Base-by-base conservation (phyloP, 2,329 filamentous ascomycete species). In the Sordariomycetes sp. region DNA sequence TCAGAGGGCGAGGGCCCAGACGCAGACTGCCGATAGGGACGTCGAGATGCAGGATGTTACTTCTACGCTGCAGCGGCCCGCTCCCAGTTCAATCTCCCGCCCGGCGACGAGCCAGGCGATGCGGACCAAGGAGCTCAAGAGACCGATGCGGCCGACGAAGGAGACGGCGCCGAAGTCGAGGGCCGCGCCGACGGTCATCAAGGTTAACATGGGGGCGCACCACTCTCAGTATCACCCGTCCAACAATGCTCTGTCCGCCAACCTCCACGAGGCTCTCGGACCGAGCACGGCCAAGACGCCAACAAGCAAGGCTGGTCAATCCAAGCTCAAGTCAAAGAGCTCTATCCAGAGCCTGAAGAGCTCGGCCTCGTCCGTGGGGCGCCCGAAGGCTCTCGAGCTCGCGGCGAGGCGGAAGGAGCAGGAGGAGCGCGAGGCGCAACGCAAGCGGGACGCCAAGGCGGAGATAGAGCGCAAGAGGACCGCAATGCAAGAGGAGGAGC, bases 381-480 rank as follows among this genome's bases (percentile, higher is more conserved):
- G 85, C 55, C 80, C 84, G 0, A 89, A 87, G 66, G 86, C 87
- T 1, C 74, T 91, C 24, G 83, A 91, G 57, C 76, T 87, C 53
- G 89, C 86, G 2, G 87, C 89, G 45, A 86, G 84, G 65, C 91
- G 90, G 69, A 92, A 87, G 66, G 90, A 95, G 67, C 86, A 85
- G 67, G 90, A 95, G 64, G 89, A 95, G 66, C 82, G 84, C 53
- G 88, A 90, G 62, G 82, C 83, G 15, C 85, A 90, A 64, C 82
- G 85, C 54, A 92, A 89, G 65, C 84, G 85, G 10, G 88, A 95
- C 22, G 84, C 86, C 42, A 96, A 95, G 70, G 80, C 84, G 17
- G 89, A 95, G 64, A 74, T 87, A 36, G 90, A 95, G 66, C 84
- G 87, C 53, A 90, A 90, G 71, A 80, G 87, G 59, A 81, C 81